A percentile compares a stretch with the other conserved stretches of the same genome.
Evolutionary conservation across 2,329 filamentous ascomycete species (phyloP).

Genomic region (Cladosporium phlei): DNA sequence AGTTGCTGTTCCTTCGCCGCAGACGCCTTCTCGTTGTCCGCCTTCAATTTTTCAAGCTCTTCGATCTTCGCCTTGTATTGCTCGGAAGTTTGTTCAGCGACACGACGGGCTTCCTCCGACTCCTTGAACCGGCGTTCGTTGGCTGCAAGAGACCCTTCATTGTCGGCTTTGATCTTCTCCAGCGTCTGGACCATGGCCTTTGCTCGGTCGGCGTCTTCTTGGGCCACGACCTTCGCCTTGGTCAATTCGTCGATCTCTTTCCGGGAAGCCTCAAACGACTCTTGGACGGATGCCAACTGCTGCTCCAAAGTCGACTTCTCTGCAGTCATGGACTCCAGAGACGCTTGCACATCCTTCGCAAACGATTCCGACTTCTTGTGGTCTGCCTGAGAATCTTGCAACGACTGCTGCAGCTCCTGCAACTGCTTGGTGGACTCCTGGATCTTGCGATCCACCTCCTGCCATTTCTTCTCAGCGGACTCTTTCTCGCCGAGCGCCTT

Average conservation of each 20-base stretch:
- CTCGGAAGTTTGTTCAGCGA: not conserved
- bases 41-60: conserved; percentile 1
- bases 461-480: conserved; percentile 16
- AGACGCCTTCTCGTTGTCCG: conserved; percentile 11
- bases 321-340: not conserved
- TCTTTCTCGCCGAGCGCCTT: conserved; percentile 29
- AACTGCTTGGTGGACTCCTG: not conserved
- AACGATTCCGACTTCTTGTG: conserved; percentile 12
- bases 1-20: not conserved
- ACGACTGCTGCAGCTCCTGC: not conserved
- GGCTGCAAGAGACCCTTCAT: conserved; percentile 6
- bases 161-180: conserved; percentile 4
- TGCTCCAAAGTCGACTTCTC: conserved; percentile 13
- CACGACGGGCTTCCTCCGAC: not conserved
- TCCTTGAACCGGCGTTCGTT: not conserved
- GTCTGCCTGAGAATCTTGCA: conserved; percentile 16
- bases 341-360: not conserved
- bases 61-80: not conserved
- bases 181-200: conserved; percentile 11
- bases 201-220: conserved; percentile 3
- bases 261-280: conserved; percentile 16
- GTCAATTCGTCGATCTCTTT: conserved; percentile 15
- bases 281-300: conserved; percentile 4
- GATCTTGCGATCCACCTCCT: conserved; percentile 6
- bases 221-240: conserved; percentile 7